Percentiles rank a stretch among this genome's conserved stretches.
Evolutionary conservation across 1,284 basidiomycete genomes (phyloP).

Genomic region (Blastosporella zonata): DNA sequence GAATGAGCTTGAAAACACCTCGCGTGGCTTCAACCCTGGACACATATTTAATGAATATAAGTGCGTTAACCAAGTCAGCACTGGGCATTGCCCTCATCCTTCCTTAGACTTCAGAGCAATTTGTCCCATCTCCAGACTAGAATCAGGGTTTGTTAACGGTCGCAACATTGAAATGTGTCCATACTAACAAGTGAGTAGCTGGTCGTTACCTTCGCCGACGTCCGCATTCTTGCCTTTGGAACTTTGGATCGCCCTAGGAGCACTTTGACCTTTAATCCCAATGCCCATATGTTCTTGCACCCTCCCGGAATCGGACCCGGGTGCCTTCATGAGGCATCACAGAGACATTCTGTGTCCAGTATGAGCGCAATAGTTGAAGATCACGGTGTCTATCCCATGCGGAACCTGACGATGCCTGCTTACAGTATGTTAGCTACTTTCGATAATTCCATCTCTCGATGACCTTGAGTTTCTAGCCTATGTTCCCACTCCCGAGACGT

Average conservation of each 20-base stretch:
- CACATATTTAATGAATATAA: conserved; percentile 70
- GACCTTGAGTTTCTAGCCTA: conserved; percentile 13
- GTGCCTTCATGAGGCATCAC: conserved; percentile 20
- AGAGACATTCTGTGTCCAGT: conserved; percentile 16
- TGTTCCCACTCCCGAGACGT: conserved; percentile 27
- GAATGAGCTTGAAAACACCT: conserved; percentile 63
- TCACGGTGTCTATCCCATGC: conserved; percentile 41
- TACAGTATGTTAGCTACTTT: conserved; percentile 22
- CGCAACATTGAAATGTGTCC: neutral
- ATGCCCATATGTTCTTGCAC: conserved; percentile 62
- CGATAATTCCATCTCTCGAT: neutral
- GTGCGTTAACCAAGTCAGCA: conserved; percentile 35
- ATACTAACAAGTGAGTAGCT: conserved; percentile 39
- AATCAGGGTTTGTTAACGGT: conserved; percentile 44
- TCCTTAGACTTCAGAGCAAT: conserved; percentile 57
- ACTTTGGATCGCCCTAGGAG: conserved; percentile 57
- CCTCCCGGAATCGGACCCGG: conserved; percentile 58
- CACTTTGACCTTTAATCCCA: conserved; percentile 55
- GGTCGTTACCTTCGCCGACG: conserved; percentile 65
- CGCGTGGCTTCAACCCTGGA: conserved; percentile 65
- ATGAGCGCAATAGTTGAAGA: conserved; percentile 28
- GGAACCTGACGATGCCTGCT: conserved; percentile 21
- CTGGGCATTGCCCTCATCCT: conserved; percentile 8
- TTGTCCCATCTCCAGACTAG: conserved; percentile 60
- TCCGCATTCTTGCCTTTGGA: conserved; percentile 71